These are phyloP conservation scores for Eucalyptus microcorys DNA, from an alignment of 345 rosid species.

Conservation along the genomic window DNA sequence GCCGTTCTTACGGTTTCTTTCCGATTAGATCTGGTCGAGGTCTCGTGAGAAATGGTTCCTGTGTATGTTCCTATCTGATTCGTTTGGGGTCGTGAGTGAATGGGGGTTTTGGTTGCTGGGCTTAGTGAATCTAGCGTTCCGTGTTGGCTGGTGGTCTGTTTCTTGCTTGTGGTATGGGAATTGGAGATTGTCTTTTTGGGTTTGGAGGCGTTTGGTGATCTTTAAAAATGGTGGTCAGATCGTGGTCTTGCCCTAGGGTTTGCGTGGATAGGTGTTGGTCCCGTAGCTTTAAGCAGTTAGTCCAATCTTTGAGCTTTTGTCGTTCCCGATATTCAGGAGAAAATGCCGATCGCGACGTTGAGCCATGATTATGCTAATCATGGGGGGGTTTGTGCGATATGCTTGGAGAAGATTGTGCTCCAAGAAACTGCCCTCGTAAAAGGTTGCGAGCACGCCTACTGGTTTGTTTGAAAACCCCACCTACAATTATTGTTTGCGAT, in stretches of 20 bases:
- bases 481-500: background rate
- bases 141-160: background rate
- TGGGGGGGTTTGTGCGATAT: constrained; percentile 77
- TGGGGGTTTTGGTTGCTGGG: background rate
- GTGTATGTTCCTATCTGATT: background rate
- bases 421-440: constrained; percentile 86
- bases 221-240: background rate
- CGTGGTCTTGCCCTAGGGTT: background rate
- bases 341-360: constrained; percentile 5
- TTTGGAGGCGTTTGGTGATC: background rate
- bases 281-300: background rate
- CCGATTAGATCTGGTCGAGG: background rate
- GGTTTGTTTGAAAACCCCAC: constrained; percentile 35
- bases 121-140: background rate
- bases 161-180: background rate
- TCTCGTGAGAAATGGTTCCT: background rate
- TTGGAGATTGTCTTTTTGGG: background rate
- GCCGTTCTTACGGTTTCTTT: background rate
- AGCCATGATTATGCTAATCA: constrained; percentile 35
- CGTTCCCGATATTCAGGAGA: constrained; percentile 21
- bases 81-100: background rate
- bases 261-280: background rate
- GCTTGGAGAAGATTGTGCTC: constrained; percentile 71
- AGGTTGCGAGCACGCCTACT: constrained; percentile 97
- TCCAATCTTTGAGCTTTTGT: background rate